Evolutionary conservation across 352 stramenopile genomes (phyloP), one percentile per base, ranked within the genome.

Genomic region (Phytopythium kandeliae): DNA sequence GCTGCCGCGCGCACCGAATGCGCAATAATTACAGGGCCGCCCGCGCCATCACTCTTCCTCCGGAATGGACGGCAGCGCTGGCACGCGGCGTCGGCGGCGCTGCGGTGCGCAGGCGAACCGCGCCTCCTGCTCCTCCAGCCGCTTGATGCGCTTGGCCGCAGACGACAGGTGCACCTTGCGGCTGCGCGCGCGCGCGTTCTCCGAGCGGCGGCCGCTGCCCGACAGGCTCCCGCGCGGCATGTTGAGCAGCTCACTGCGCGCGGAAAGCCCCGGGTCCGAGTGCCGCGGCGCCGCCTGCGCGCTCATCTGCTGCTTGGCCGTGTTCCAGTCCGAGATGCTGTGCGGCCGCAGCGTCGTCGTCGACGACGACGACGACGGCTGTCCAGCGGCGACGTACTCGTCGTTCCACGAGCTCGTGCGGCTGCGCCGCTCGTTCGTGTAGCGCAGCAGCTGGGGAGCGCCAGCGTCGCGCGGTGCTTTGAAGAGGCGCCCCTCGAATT

Each of bases 111-210:
- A 40, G 38, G 58, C 71, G 51, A 89, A 89, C 17, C 78, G 74
- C 15, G 80, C 80, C 54, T 92, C 81, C 37, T 85, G 67, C 45
- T 92, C 81, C 48, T 92, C 81, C n/a, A 89, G 71, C 48, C 72
- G 84, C 62, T 92, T 89, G 11, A 89, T 74, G 44, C 81, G 81
- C 71, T 92, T 92, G 42, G 81, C 81, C 11, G 78, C 81, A 15
- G 81, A 89, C 26, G 81, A 92, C 53, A 89, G 62, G 48, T 92
- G 78, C 50, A 92, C 74, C 22, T 83, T 83, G 22, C 81, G 78
- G 21, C 57, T 69, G 50, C 78, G 78, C 10, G 53, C 57, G 47
- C 78, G 71, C 30, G 4, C 45, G 31, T 54, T 54, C 42, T 89
- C 81, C 12, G 68, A 66, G 9, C 74, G 67, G 8, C 74, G 74